phyloP scores from a whole-genome alignment of 192 early-diverging fungal genomes.

The Coemansia sp. region DNA sequence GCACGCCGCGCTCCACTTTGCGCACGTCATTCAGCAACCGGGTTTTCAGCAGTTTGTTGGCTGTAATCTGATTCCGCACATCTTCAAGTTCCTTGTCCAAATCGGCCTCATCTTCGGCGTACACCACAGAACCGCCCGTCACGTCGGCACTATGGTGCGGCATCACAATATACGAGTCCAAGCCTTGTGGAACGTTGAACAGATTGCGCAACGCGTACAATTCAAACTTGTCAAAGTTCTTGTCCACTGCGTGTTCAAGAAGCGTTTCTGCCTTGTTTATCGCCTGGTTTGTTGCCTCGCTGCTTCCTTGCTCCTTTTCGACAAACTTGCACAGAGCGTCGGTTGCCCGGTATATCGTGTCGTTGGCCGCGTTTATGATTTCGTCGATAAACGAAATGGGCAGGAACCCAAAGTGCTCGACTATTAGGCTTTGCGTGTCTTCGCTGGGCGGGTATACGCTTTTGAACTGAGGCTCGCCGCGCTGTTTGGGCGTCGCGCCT shows the following conservation, averaged over 20 bases:
- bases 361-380: conserved; percentile 74
- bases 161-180: conserved; percentile 44
- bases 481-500: conserved; percentile 41
- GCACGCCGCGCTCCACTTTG: conserved; percentile 31
- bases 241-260: conserved; percentile 75
- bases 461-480: conserved; percentile 29
- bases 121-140: conserved; percentile 1
- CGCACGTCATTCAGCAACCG: conserved; percentile 24
- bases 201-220: conserved; percentile 72
- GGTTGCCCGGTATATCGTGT: conserved; percentile 69
- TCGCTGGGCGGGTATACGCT: conserved; percentile 53
- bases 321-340: conserved; percentile 68
- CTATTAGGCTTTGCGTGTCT: conserved; percentile 53
- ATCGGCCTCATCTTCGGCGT: conserved; percentile 43
- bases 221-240: conserved; percentile 82
- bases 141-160: conserved; percentile 31
- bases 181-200: conserved; percentile 63
- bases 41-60: conserved; percentile 36
- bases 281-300: conserved; percentile 55
- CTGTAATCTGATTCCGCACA: conserved; percentile 33
- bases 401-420: conserved; percentile 79
- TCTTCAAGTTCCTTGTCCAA: conserved; percentile 32
- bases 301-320: conserved; percentile 56
- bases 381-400: conserved; percentile 82
- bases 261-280: conserved; percentile 75